phyloP scores from a whole-genome alignment of 2,329 filamentous ascomycete genomes.

The Fusarium hostae region DNA sequence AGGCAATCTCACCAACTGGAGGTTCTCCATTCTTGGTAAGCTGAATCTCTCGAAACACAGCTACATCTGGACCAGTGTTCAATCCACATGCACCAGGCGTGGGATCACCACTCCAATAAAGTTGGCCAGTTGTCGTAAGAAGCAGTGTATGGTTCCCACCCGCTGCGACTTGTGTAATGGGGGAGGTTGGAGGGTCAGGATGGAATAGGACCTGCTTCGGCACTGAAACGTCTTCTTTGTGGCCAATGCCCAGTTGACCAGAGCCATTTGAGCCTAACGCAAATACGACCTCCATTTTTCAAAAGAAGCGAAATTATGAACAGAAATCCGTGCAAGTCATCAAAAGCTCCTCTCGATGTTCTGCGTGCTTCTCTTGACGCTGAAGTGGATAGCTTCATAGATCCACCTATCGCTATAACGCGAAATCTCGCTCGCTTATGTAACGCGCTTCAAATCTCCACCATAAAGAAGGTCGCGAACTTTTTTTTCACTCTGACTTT shows the following conservation, averaged over 20 bases:
- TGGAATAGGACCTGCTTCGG: conserved; percentile 72
- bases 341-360: conserved; percentile 8
- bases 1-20: conserved; percentile 46
- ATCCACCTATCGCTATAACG: conserved; percentile 41
- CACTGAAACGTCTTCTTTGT: conserved; percentile 75
- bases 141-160: conserved; percentile 92
- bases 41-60: conserved; percentile 55
- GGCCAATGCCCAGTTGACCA: conserved; percentile 77
- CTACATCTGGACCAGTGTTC: conserved; percentile 43
- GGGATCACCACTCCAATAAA: conserved; percentile 74
- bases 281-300: conserved; percentile 65
- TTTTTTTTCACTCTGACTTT: conserved; percentile 37
- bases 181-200: conserved; percentile 50
- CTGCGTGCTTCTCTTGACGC: conserved; percentile 21
- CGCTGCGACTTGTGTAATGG: conserved; percentile 58
- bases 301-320: conserved; percentile 7
- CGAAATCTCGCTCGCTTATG: conserved; percentile 28
- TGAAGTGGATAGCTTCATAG: conserved; percentile 36
- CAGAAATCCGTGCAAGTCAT: not conserved
- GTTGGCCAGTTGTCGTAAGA: conserved; percentile 65
- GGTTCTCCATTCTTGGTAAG: conserved; percentile 48
- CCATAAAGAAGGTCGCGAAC: conserved; percentile 40
- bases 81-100: conserved; percentile 66
- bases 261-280: conserved; percentile 82
- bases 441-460: conserved; percentile 34